Evolutionary conservation across 176 grass and related monocot species (phyloP).

Genomic region (Triticum monococcum): DNA sequence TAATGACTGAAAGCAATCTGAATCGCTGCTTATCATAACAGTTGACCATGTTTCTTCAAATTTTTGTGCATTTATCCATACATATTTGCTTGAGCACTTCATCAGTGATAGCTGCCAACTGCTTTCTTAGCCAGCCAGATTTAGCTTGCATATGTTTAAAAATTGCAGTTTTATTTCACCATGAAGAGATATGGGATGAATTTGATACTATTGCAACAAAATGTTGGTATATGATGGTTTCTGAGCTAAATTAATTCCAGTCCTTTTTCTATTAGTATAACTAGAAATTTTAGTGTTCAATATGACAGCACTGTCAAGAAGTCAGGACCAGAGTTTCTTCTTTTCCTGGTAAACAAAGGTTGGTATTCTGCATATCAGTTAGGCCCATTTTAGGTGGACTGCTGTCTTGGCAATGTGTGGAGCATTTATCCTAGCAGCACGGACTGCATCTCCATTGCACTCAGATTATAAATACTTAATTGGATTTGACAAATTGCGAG

Average conservation of each 20-base stretch:
- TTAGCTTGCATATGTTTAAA: constrained; percentile 1
- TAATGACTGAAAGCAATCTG: constrained; percentile 10
- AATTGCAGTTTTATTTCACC: background rate
- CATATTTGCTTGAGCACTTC: background rate
- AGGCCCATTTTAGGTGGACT: background rate
- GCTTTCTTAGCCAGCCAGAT: background rate
- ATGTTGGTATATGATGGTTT: background rate
- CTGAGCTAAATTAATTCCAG: background rate
- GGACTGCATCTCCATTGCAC: background rate
- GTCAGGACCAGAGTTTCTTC: background rate
- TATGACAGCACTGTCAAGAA: background rate
- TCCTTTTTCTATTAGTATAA: background rate
- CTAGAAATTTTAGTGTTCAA: background rate
- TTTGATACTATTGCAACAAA: background rate
- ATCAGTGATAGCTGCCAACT: background rate
- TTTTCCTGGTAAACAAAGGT: background rate
- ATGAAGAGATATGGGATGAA: background rate
- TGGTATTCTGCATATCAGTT: background rate
- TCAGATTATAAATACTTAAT: constrained; percentile 3
- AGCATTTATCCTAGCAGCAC: constrained; percentile 13
- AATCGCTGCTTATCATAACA: background rate
- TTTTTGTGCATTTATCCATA: background rate
- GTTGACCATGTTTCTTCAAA: background rate
- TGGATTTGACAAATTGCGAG: background rate
- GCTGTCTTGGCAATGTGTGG: background rate